Conservation (phyloP, 305 asterid species). For the Solanum aculeatissimum region DNA sequence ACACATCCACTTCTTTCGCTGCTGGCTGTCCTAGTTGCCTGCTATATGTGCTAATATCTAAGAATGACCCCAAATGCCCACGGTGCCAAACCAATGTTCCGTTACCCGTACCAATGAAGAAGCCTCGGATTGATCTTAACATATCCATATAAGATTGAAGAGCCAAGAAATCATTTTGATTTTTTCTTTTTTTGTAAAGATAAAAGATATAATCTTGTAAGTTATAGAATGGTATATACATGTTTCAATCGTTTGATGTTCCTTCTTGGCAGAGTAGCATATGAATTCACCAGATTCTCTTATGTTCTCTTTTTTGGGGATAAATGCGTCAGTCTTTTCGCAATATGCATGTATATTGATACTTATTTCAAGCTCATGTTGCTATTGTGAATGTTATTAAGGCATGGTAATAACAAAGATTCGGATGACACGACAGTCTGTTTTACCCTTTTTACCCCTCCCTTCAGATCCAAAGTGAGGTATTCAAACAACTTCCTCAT, state of each 20-base stretch:
- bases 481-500: too few relatives aligned
- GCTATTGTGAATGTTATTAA: neutral
- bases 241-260: neutral
- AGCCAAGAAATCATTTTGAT: slow-evolving; percentile 4
- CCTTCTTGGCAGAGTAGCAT: neutral
- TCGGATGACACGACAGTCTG: neutral
- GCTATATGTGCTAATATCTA: slow-evolving; percentile 56
- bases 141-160: slow-evolving; percentile 35
- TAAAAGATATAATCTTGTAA: slow-evolving; percentile 21
- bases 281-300: neutral
- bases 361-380: neutral
- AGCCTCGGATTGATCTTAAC: slow-evolving; percentile 81
- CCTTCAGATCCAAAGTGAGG: too few relatives aligned
- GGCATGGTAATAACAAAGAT: neutral
- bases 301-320: neutral
- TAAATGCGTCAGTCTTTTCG: neutral
- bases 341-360: neutral
- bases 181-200: slow-evolving; percentile 47
- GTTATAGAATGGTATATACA: slow-evolving; percentile 23
- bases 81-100: slow-evolving; percentile 56
- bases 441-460: too few relatives aligned
- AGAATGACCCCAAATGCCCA: slow-evolving; percentile 63
- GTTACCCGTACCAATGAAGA: slow-evolving; percentile 43
- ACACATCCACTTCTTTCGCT: slow-evolving; percentile 41
- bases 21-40: slow-evolving; percentile 78